Conservation (phyloP, 805 yeast species). For the Ogataea ganodermae region DNA sequence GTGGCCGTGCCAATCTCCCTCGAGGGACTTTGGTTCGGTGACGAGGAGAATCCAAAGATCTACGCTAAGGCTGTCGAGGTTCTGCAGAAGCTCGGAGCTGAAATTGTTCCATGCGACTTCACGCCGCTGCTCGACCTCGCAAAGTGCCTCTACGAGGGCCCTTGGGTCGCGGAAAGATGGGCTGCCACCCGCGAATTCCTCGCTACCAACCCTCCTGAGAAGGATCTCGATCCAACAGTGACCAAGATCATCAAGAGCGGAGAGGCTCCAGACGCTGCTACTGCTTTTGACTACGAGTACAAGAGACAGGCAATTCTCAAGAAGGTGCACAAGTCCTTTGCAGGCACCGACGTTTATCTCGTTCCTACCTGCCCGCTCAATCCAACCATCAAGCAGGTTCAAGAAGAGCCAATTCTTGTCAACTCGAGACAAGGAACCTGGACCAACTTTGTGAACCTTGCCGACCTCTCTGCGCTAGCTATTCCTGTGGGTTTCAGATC, state of each 20-base stretch:
- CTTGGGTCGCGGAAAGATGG: slow-evolving; percentile 98
- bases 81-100: slow-evolving; percentile 55
- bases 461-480: slow-evolving; percentile 89
- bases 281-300: slow-evolving; percentile 83
- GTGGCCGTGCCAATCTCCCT: slow-evolving; percentile 77
- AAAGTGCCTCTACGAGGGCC: slow-evolving; percentile 87
- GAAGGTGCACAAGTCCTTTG: slow-evolving; percentile 54
- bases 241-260: slow-evolving; percentile 75
- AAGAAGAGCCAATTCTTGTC: slow-evolving; percentile 73
- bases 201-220: slow-evolving; percentile 65
- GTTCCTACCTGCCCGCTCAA: slow-evolving; percentile 95
- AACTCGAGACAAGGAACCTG: slow-evolving; percentile 97
- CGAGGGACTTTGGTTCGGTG: slow-evolving; percentile 72
- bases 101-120: slow-evolving; percentile 66
- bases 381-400: slow-evolving; percentile 76
- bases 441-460: slow-evolving; percentile 94
- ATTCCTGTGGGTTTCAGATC: slow-evolving; percentile 86
- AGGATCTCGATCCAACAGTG: slow-evolving; percentile 84
- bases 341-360: slow-evolving; percentile 69
- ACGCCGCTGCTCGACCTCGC: slow-evolving; percentile 79
- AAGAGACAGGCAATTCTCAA: slow-evolving; percentile 79
- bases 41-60: slow-evolving; percentile 70
- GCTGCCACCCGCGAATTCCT: slow-evolving; percentile 78
- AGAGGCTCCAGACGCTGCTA: slow-evolving; percentile 74
- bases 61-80: slow-evolving; percentile 62